phyloP scores from a whole-genome alignment of 495 filamentous ascomycete genomes.

The Lophium mytilinum region DNA sequence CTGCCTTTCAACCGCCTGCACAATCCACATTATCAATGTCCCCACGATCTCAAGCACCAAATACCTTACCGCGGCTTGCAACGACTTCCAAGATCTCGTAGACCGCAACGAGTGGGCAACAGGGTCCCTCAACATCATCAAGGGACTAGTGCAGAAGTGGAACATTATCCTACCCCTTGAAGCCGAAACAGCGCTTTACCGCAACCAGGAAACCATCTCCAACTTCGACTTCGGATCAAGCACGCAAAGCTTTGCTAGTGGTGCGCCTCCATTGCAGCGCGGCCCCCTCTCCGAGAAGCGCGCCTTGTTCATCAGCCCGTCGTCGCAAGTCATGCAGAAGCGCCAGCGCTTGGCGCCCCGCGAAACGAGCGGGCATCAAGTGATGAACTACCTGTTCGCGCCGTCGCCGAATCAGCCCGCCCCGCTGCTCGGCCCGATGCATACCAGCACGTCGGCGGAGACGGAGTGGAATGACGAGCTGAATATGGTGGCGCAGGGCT shows the following conservation, averaged over 20 bases:
- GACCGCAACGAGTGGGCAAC: slow-evolving; percentile 15
- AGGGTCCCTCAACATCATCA: slow-evolving; percentile 20
- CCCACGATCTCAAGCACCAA: slow-evolving; percentile 6
- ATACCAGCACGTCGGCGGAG: slow-evolving; percentile 10
- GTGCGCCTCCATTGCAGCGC: background rate
- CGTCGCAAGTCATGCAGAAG: slow-evolving; percentile 8
- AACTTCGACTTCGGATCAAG: slow-evolving; percentile 27
- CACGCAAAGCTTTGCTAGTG: background rate
- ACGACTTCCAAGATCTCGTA: slow-evolving; percentile 25
- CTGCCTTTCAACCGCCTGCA: slow-evolving; percentile 29
- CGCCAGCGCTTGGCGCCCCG: slow-evolving; percentile 7
- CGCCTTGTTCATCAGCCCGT: slow-evolving; percentile 2
- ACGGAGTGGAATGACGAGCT: slow-evolving; percentile 6
- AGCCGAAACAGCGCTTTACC: slow-evolving; percentile 11
- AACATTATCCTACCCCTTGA: slow-evolving; percentile 24
- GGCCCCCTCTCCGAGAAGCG: background rate
- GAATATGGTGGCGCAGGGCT: slow-evolving; percentile 7
- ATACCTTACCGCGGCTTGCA: slow-evolving; percentile 20
- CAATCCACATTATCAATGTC: slow-evolving; percentile 33
- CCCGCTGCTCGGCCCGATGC: slow-evolving; percentile 14
- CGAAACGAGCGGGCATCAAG: background rate
- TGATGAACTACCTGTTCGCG: slow-evolving; percentile 10
- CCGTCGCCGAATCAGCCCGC: slow-evolving; percentile 11
- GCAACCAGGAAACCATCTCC: slow-evolving; percentile 1
- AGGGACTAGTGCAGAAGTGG: slow-evolving; percentile 28